phyloP scores from a whole-genome alignment of 805 yeast genomes.

The Wickerhamomyces rabaulensis region DNA sequence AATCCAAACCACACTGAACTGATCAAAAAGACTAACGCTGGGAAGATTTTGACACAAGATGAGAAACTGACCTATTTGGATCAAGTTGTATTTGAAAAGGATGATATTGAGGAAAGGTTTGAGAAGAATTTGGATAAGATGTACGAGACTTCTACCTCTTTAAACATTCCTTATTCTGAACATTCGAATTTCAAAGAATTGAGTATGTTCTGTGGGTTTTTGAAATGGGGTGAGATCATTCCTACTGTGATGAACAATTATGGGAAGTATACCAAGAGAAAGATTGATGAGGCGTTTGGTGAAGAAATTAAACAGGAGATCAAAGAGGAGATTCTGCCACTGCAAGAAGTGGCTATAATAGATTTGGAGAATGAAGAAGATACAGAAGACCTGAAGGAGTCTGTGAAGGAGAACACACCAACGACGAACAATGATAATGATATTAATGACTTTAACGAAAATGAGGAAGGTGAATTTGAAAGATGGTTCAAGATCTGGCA shows the following conservation, averaged over 20 bases:
- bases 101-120: not conserved
- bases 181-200: slow-evolving; percentile 88
- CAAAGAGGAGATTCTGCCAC: not conserved
- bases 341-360: not conserved
- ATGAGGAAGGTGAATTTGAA: slow-evolving; percentile 3
- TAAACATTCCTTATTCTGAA: slow-evolving; percentile 83
- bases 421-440: not conserved
- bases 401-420: not conserved
- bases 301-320: not conserved
- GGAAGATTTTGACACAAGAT: not conserved
- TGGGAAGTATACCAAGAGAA: slow-evolving; percentile 12
- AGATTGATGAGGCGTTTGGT: not conserved
- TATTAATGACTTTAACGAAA: not conserved
- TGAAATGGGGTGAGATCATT: slow-evolving; percentile 49
- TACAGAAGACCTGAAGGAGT: not conserved
- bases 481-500: slow-evolving; percentile 20
- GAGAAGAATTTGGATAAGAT: not conserved
- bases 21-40: not conserved
- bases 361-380: not conserved
- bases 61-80: not conserved
- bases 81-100: not conserved
- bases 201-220: slow-evolving; percentile 50
- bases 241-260: slow-evolving; percentile 68
- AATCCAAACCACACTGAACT: not conserved
- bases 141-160: slow-evolving; percentile 14